These are phyloP conservation scores for Nicotiana paniculata DNA, from an alignment of 257 asterid genomes.

Conservation along the genomic window DNA sequence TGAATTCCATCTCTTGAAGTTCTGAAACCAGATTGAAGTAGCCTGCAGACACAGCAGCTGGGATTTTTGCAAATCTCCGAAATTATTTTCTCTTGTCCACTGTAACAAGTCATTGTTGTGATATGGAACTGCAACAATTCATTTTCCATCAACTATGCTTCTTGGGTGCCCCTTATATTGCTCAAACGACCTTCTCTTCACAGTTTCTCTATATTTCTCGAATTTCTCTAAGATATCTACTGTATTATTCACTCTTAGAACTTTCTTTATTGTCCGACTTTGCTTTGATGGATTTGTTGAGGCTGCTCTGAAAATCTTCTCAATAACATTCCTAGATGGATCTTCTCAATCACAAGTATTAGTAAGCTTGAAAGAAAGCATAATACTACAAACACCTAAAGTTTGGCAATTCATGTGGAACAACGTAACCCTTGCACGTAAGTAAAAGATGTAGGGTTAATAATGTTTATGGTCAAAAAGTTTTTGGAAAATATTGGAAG, in stretches of 20 bases:
- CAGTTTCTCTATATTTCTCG: conserved; percentile 23
- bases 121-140: conserved; percentile 28
- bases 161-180: conserved; percentile 17
- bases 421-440: neutral
- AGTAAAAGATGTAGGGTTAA: neutral
- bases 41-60: conserved; percentile 21
- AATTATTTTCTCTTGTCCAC: neutral
- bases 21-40: conserved; percentile 22
- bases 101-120: conserved; percentile 29
- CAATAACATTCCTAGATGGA: conserved; percentile 24
- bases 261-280: conserved; percentile 13
- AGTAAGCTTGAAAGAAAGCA: neutral
- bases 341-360: neutral
- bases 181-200: conserved; percentile 15
- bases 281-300: conserved; percentile 11
- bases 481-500: no score
- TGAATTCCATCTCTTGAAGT: conserved; percentile 25
- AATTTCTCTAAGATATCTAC: conserved; percentile 14
- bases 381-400: no score
- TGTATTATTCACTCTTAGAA: conserved; percentile 23
- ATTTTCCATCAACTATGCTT: conserved; percentile 25
- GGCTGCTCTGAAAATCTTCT: conserved; percentile 24
- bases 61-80: conserved; percentile 12
- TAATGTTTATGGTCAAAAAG: neutral
- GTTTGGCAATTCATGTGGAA: neutral